phyloP scores from a whole-genome alignment of 2,329 filamentous ascomycete genomes.

The Dothiorella sarmentorum region DNA sequence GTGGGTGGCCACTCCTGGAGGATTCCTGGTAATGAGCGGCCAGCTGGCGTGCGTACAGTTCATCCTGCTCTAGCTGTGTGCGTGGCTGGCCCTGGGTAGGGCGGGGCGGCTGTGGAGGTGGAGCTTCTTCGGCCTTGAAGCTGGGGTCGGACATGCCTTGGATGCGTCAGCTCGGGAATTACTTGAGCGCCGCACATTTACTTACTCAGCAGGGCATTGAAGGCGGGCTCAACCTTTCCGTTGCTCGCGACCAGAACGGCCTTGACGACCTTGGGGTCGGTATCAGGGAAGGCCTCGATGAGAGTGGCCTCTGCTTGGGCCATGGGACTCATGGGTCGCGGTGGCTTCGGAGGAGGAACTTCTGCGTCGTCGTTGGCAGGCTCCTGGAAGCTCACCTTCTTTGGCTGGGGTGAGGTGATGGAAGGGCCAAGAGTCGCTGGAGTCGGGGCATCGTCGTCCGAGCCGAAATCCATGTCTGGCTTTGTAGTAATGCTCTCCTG shows the following conservation, averaged over 20 bases:
- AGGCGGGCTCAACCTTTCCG: constrained; percentile 86
- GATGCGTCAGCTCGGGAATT: constrained; percentile 6
- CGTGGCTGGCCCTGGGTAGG: constrained; percentile 64
- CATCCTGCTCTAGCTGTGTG: constrained; percentile 84
- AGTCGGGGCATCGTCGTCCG: constrained; percentile 48
- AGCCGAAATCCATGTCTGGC: constrained; percentile 51
- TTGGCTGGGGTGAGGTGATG: constrained; percentile 40
- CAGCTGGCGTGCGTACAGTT: constrained; percentile 85
- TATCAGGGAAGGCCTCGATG: constrained; percentile 86
- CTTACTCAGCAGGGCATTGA: constrained; percentile 85
- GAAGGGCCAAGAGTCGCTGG: constrained; percentile 22
- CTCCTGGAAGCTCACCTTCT: constrained; percentile 45
- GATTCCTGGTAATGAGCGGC: constrained; percentile 75
- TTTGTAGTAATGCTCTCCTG: constrained; percentile 24
- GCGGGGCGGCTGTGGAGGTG: constrained; percentile 78
- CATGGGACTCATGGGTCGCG: constrained; percentile 73
- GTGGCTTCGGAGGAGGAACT: constrained; percentile 72
- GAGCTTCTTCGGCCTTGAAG: constrained; percentile 49
- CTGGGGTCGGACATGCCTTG: constrained; percentile 54
- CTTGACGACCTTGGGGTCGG: constrained; percentile 77
- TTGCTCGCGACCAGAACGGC: constrained; percentile 83
- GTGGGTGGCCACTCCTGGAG: constrained; percentile 28
- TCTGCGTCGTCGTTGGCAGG: constrained; percentile 43
- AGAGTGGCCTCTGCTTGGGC: constrained; percentile 85
- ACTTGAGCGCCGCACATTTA: constrained; percentile 2